Evolutionary conservation across 2,329 filamentous ascomycete genomes (phyloP).

Genomic region (Trichoderma simmonsii): DNA sequence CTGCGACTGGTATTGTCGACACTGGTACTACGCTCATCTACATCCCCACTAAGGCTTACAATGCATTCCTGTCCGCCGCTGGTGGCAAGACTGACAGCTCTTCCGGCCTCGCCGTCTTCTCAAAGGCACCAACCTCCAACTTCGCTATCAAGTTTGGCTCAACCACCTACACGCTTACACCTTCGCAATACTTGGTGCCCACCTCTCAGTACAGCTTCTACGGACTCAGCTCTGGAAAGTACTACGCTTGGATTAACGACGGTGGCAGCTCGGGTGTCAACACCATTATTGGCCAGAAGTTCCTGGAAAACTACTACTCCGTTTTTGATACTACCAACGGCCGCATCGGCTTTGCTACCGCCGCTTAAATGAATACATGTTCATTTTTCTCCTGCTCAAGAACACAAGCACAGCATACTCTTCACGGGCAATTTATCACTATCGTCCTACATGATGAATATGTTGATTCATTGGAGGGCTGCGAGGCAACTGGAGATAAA

Average conservation of each 20-base stretch:
- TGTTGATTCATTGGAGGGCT: not conserved
- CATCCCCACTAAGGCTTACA: conserved; percentile 28
- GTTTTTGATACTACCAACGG: not conserved
- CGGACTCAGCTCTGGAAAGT: not conserved
- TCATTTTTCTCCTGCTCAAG: not conserved
- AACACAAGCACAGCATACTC: not conserved
- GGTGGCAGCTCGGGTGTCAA: not conserved
- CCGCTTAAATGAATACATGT: not conserved
- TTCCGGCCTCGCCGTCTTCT: conserved; percentile 24
- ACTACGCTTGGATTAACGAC: not conserved
- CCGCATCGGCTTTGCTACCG: not conserved
- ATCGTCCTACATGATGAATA: not conserved
- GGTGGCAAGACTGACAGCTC: conserved; percentile 26
- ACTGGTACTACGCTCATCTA: conserved; percentile 30
- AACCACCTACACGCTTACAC: not conserved
- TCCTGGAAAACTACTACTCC: not conserved
- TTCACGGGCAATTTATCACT: not conserved
- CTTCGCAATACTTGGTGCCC: not conserved
- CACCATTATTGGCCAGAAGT: not conserved
- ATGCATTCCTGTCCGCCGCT: conserved; percentile 28
- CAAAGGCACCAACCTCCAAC: not conserved
- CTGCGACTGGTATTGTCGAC: conserved; percentile 26
- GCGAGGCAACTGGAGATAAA: not conserved
- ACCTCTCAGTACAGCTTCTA: not conserved
- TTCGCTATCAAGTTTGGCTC: not conserved